Evolutionary conservation across 2,329 filamentous ascomycete genomes (phyloP).

Genomic region (Curvularia sp.): DNA sequence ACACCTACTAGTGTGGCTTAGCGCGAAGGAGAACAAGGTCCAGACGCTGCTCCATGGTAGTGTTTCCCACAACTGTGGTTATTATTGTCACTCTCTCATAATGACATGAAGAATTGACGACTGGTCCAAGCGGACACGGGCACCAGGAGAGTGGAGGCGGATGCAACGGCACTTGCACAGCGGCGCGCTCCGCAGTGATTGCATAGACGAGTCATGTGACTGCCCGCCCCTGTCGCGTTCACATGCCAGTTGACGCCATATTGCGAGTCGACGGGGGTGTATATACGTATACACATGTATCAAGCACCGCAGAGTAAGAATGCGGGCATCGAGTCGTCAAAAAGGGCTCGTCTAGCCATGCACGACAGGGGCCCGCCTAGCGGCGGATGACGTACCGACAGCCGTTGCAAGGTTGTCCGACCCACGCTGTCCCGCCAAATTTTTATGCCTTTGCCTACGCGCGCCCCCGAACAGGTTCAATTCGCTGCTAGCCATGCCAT

Average conservation of each 20-base stretch:
- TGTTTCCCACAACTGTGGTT: neutral
- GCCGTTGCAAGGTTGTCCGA: constrained; percentile 15
- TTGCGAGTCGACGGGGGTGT: constrained; percentile 5
- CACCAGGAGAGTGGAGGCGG: constrained; percentile 4
- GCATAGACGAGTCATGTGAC: constrained; percentile 12
- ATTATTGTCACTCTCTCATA: neutral
- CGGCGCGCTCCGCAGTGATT: constrained; percentile 17
- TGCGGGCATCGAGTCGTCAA: neutral
- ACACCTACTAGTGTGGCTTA: neutral
- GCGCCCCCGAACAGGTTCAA: constrained; percentile 1
- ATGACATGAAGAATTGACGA: neutral
- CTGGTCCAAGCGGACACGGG: neutral
- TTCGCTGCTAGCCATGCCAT: constrained; percentile 18
- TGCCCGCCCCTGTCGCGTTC: constrained; percentile 6
- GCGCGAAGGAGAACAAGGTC: neutral
- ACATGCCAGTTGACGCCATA: constrained; percentile 19
- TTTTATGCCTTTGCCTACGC: constrained; percentile 18
- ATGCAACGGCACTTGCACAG: constrained; percentile 3
- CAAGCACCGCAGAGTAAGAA: neutral
- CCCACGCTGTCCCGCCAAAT: constrained; percentile 14
- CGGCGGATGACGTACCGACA: constrained; percentile 24
- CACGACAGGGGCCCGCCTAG: constrained; percentile 4
- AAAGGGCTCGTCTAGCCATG: neutral
- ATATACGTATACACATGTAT: neutral
- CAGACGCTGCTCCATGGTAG: neutral